A percentile compares a stretch with the other conserved stretches of the same genome.
Evolutionary conservation across 1,284 basidiomycete species (phyloP).

Genomic region (Tranzscheliella williamsii): DNA sequence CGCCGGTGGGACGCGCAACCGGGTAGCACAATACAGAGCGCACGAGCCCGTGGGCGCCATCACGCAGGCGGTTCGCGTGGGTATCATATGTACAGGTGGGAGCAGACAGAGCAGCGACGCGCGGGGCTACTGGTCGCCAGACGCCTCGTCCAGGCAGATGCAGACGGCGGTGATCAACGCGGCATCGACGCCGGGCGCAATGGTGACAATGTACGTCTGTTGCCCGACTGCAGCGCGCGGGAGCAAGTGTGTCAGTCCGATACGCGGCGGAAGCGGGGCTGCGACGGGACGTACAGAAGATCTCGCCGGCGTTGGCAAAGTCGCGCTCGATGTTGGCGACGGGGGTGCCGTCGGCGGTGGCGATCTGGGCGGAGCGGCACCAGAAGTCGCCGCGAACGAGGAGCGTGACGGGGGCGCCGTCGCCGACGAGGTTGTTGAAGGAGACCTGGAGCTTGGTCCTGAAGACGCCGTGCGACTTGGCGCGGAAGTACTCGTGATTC

Average conservation of each 20-base stretch:
- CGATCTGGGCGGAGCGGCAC: slow-evolving; percentile 22
- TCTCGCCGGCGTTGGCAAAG: slow-evolving; percentile 19
- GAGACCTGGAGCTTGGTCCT: slow-evolving; percentile 22
- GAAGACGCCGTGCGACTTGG: slow-evolving; percentile 1
- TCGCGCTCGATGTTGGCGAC: slow-evolving; percentile 28
- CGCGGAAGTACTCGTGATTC: background rate
- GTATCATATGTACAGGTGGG: background rate
- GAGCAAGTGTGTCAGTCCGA: background rate
- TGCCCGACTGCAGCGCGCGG: slow-evolving; percentile 6
- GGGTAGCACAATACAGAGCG: too few relatives aligned
- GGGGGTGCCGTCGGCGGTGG: slow-evolving; percentile 12
- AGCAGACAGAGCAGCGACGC: too few relatives aligned
- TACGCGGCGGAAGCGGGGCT: background rate
- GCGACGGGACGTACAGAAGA: slow-evolving; percentile 18
- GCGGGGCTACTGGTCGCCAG: slow-evolving; percentile 8
- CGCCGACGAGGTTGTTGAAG: slow-evolving; percentile 24
- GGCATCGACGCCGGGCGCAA: slow-evolving; percentile 63
- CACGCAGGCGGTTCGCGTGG: too few relatives aligned
- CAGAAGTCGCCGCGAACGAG: slow-evolving; percentile 15
- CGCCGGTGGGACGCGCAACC: too few relatives aligned
- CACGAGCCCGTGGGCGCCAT: too few relatives aligned
- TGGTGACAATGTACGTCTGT: slow-evolving; percentile 59
- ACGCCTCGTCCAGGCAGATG: slow-evolving; percentile 62
- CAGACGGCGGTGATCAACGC: slow-evolving; percentile 62
- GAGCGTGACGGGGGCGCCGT: slow-evolving; percentile 5